A percentile compares a stretch with the other conserved stretches of the same genome.
Evolutionary conservation across 2,329 filamentous ascomycete species (phyloP).

Genomic region (Colletotrichum filicis): DNA sequence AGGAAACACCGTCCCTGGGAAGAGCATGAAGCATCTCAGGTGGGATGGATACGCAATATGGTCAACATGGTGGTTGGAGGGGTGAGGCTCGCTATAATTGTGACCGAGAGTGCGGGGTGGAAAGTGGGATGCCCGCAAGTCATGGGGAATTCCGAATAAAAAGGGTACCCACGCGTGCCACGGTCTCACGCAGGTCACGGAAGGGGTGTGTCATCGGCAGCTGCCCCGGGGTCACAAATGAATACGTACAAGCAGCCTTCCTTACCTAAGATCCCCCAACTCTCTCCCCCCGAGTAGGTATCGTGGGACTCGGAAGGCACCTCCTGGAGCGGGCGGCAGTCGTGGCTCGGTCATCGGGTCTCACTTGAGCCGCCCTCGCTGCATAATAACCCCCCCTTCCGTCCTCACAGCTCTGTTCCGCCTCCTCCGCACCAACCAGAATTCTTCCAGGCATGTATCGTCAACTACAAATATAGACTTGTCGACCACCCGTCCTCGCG

Average conservation of each 20-base stretch:
- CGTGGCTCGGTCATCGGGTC: constrained; percentile 20
- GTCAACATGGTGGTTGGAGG: background rate
- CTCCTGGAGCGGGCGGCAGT: background rate
- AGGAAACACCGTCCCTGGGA: background rate
- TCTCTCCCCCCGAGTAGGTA: background rate
- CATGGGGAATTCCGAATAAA: background rate
- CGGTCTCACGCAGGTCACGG: no score
- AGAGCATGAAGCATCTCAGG: background rate
- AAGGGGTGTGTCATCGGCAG: background rate
- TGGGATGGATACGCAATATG: background rate
- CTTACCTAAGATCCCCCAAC: background rate
- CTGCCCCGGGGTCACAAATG: no score
- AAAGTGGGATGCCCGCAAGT: background rate
- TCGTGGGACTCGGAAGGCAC: background rate
- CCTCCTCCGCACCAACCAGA: background rate
- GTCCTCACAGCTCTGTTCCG: background rate
- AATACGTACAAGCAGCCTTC: background rate
- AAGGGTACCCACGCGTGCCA: no score
- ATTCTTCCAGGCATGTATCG: background rate
- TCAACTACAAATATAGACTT: constrained; percentile 8
- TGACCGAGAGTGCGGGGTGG: constrained; percentile 40
- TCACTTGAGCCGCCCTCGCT: constrained; percentile 30
- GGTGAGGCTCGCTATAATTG: constrained; percentile 42
- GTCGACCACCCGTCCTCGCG: background rate
- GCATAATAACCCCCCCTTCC: constrained; percentile 18